Conservation (phyloP, 2,329 filamentous ascomycete genomes). For the Neopestalotiopsis rosae region DNA sequence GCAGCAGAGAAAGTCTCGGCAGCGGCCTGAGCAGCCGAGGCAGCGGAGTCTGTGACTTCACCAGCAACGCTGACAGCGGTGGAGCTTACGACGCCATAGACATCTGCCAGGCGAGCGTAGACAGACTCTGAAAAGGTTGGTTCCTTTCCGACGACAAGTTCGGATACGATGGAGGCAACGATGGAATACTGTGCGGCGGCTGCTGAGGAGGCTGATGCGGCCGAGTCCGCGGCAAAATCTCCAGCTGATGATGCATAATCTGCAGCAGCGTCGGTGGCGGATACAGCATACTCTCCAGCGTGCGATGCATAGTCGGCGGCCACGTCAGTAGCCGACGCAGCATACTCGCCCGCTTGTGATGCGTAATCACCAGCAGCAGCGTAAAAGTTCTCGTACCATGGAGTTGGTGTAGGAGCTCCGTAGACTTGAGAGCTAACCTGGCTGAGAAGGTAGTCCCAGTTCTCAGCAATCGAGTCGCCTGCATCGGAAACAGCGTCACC, state of each 20-base stretch:
- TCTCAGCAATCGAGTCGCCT: constrained; percentile 47
- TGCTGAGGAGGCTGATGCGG: constrained; percentile 65
- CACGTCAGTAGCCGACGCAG: constrained; percentile 22
- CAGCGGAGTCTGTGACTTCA: constrained; percentile 37
- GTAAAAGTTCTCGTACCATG: constrained; percentile 56
- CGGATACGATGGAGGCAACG: constrained; percentile 75
- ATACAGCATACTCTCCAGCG: constrained; percentile 31
- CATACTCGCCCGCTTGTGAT: constrained; percentile 36
- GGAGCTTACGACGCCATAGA: constrained; percentile 71
- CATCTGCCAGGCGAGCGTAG: constrained; percentile 71
- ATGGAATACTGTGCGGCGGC: constrained; percentile 70
- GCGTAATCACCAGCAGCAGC: constrained; percentile 57
- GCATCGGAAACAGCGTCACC: constrained; percentile 51
- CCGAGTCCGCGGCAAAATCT: constrained; percentile 48
- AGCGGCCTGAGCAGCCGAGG: constrained; percentile 30
- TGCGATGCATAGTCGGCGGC: constrained; percentile 33
- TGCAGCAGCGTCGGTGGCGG: constrained; percentile 24
- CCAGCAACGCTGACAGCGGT: constrained; percentile 52
- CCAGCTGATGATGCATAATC: constrained; percentile 35
- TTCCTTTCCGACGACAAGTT: constrained; percentile 78
- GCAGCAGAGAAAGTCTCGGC: constrained; percentile 26
- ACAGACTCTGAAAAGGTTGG: constrained; percentile 83
- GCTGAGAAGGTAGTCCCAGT: constrained; percentile 68
- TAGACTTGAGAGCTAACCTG: constrained; percentile 74
- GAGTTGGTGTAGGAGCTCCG: constrained; percentile 66